Base-by-base conservation (phyloP, 1,284 basidiomycete species). In the Cryptococcus maquisensis region DNA sequence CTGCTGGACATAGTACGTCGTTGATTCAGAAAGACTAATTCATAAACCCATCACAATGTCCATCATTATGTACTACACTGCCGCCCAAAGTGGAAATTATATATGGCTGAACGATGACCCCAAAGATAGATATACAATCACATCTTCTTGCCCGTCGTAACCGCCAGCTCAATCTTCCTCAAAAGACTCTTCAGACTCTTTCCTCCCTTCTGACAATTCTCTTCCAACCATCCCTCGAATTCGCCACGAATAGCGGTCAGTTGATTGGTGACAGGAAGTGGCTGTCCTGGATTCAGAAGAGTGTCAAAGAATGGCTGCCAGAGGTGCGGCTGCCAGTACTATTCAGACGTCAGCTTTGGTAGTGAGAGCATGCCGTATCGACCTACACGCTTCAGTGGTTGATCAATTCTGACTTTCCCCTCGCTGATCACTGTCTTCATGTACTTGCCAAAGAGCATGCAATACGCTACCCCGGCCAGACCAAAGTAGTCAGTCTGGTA, bases 401-500 rank as follows among this genome's bases (percentile, higher is more conserved):
- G 84, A 21, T 83, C 79, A 47, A 95, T 82, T 78, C 83, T 87
- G 77, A 84, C 81, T 68, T 37, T 42, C 3, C 55, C 64, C 9
- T 62, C 56, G 15, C 64, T 61, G 5, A 54, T 54, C 48, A 72
- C 81, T 3, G 83, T 84, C 64, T 89, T 85, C 71, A 97, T 91
- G 78, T 97, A 96, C 75, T 90, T 90, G 23, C 95, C 95, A 69
- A 94, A 98, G 24, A 99, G 82, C 82, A 98, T 85, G 78, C 91
- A 96, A 77, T 93, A 95, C 32, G 92, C 83, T 63, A 98, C 87
- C 44, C 90, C 86, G 0, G 92, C 92, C 18, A 98, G 81, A 16
- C 96, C 96, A 69, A 86, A 92, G 77, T 98, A 98, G 76, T 98
- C 96, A 2, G 92, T 85, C 74, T 99, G 88, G 77, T 84, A 97